These are phyloP conservation scores for Aspergillus hortae DNA, from an alignment of 2,329 filamentous ascomycete species.

Conservation along the genomic window DNA sequence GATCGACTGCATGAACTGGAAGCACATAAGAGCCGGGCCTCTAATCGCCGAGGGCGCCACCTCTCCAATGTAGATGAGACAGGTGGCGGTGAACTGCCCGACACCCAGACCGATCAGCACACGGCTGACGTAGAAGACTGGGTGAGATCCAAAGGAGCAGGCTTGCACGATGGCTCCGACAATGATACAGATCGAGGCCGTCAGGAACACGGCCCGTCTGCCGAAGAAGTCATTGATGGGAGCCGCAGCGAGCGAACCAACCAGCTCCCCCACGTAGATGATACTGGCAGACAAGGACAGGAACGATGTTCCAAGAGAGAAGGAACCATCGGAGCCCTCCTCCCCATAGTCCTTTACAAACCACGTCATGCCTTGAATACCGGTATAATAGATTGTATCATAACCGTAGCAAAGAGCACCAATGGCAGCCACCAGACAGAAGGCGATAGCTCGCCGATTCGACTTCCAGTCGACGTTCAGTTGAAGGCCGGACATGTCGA, in stretches of 20 bases:
- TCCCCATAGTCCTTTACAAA: constrained; percentile 24
- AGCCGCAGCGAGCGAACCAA: constrained; percentile 33
- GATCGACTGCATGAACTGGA: constrained; percentile 28
- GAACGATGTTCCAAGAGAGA: constrained; percentile 20
- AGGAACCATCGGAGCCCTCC: constrained; percentile 15
- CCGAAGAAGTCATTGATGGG: constrained; percentile 38
- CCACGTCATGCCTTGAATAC: constrained; percentile 23
- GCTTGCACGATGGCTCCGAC: constrained; percentile 27
- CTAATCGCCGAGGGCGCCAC: constrained; percentile 24
- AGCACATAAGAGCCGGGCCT: constrained; percentile 27
- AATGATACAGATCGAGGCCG: constrained; percentile 32
- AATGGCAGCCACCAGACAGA: constrained; percentile 24
- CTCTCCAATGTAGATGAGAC: constrained; percentile 31
- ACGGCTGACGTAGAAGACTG: constrained; percentile 25
- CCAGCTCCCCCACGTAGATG: constrained; percentile 40
- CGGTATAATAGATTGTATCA: constrained; percentile 28
- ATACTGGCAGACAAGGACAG: constrained; percentile 35
- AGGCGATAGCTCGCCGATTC: constrained; percentile 19
- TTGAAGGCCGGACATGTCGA: too few species aligned
- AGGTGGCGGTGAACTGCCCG: constrained; percentile 30
- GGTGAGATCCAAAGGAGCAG: constrained; percentile 15
- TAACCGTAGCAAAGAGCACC: constrained; percentile 28
- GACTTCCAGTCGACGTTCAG: constrained; percentile 3
- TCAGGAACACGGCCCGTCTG: constrained; percentile 33
- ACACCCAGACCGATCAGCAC: constrained; percentile 28